Percentiles rank a stretch among this genome's conserved stretches.
phyloP scores from a whole-genome alignment of 257 asterid species.

The Solanum chilense region DNA sequence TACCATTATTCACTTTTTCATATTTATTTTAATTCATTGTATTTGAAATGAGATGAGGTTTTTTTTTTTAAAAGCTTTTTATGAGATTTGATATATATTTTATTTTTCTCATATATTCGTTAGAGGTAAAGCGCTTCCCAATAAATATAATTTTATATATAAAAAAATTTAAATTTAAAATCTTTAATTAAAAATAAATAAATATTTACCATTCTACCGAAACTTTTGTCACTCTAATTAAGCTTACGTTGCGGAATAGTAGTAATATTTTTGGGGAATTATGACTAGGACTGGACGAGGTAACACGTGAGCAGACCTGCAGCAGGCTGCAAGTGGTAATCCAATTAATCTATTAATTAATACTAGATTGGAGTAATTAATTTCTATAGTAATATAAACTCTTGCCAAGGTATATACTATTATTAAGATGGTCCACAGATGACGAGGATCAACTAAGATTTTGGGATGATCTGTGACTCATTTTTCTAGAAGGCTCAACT shows the following conservation, averaged over 20 bases:
- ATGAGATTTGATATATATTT: no score
- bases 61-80: no score
- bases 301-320: background rate
- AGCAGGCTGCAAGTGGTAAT: background rate
- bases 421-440: background rate
- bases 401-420: background rate
- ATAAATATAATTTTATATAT: accelerated
- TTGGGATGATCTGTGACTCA: background rate
- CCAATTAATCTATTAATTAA: background rate
- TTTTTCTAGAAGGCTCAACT: background rate
- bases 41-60: no score
- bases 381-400: background rate
- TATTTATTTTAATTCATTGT: no score
- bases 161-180: no score
- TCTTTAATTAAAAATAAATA: no score
- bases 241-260: background rate
- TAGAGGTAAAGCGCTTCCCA: accelerated
- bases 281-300: background rate
- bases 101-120: no score
- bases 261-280: background rate
- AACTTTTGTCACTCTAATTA: background rate
- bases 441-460: background rate
- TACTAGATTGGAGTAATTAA: background rate
- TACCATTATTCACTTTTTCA: background rate
- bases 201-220: no score